Conservation (phyloP, 805 yeast species). For the Cyberlindnera suaveolens region DNA sequence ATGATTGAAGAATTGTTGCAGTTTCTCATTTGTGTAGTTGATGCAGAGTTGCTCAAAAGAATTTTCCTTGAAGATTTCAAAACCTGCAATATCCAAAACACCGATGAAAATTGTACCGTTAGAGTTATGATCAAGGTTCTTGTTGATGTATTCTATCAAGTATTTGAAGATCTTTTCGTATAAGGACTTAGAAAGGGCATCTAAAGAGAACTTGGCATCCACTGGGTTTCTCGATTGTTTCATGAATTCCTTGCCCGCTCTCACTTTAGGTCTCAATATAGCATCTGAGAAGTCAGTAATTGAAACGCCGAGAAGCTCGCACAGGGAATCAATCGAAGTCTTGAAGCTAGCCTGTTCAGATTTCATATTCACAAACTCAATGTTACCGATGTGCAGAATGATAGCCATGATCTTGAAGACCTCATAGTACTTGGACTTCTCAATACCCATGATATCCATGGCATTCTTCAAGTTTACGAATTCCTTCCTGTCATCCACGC, state of each 20-base stretch:
- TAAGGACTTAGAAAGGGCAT: conserved; percentile 80
- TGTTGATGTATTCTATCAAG: conserved; percentile 71
- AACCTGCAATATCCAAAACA: conserved; percentile 95
- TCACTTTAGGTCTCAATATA: conserved; percentile 73
- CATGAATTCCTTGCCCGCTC: conserved; percentile 85
- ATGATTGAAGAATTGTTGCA: conserved; percentile 96
- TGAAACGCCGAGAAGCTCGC: conserved; percentile 61
- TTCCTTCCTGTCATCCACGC: conserved; percentile 71
- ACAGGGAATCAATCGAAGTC: conserved; percentile 44
- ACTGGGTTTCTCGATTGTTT: conserved; percentile 69
- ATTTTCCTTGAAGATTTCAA: conserved; percentile 90
- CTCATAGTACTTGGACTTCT: conserved; percentile 43
- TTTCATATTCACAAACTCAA: conserved; percentile 59
- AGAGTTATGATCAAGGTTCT: conserved; percentile 46
- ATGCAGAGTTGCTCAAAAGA: conserved; percentile 97
- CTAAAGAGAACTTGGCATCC: conserved; percentile 77
- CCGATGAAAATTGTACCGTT: conserved; percentile 66
- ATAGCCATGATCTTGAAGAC: conserved; percentile 66
- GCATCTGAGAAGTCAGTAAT: conserved; percentile 48
- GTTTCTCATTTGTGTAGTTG: conserved; percentile 93
- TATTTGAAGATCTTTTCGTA: conserved; percentile 80
- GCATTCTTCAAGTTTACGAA: conserved; percentile 60
- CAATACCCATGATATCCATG: conserved; percentile 67
- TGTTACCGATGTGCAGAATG: conserved; percentile 80
- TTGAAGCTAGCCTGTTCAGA: conserved; percentile 72